Conservation (phyloP, 805 yeast genomes). For the Ascoidea tarda region DNA sequence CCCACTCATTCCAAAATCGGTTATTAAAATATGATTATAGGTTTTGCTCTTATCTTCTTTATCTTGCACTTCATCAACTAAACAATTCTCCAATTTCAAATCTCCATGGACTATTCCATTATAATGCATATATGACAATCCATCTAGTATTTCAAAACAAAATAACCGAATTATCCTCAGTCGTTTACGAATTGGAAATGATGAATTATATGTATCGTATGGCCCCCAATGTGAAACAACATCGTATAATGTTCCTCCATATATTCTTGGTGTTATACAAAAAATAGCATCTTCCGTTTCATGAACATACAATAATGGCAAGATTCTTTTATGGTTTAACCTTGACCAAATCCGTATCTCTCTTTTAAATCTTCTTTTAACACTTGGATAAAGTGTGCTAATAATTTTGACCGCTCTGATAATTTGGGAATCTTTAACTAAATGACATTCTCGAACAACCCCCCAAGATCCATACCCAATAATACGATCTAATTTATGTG, state of each 20-base stretch:
- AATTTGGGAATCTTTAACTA: slow-evolving; percentile 16
- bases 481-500: slow-evolving; percentile 51
- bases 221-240: slow-evolving; percentile 56
- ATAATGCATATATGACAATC: slow-evolving; percentile 50
- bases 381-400: slow-evolving; percentile 35
- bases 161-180: slow-evolving; percentile 22
- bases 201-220: slow-evolving; percentile 16
- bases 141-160: slow-evolving; percentile 40
- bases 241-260: slow-evolving; percentile 75
- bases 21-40: slow-evolving; percentile 33
- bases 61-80: slow-evolving; percentile 30
- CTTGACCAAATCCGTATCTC: slow-evolving; percentile 70
- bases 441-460: slow-evolving; percentile 53
- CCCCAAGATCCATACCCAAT: slow-evolving; percentile 93
- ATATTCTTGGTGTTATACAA: slow-evolving; percentile 53
- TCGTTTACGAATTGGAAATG: slow-evolving; percentile 20
- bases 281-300: slow-evolving; percentile 52
- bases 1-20: slow-evolving; percentile 84
- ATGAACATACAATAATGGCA: slow-evolving; percentile 46
- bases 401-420: slow-evolving; percentile 48
- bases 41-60: slow-evolving; percentile 8
- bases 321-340: slow-evolving; percentile 47
- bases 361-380: slow-evolving; percentile 44
- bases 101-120: slow-evolving; percentile 67
- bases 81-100: slow-evolving; percentile 67